Percentiles rank a stretch among this genome's conserved stretches.
These are phyloP conservation scores for Albifimbria verrucaria DNA, from an alignment of 2,329 filamentous ascomycete genomes.

Conservation along the genomic window DNA sequence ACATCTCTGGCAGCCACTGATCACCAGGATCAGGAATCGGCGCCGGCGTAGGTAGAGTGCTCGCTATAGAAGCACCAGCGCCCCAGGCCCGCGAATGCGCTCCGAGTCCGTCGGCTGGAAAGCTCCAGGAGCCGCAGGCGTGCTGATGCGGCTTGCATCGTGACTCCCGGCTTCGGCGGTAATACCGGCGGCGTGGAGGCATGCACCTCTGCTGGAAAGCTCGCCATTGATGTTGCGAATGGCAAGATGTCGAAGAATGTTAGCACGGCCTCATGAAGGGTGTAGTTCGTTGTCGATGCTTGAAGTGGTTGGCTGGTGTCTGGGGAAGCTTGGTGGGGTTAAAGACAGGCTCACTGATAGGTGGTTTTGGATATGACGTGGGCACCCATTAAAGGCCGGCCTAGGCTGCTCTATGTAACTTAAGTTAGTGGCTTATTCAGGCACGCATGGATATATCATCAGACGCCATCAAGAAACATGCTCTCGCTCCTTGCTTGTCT, in stretches of 20 bases:
- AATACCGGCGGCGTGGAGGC: conserved; percentile 57
- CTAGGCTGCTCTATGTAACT: no score
- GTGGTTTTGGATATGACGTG: no score
- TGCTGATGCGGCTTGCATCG: conserved; percentile 64
- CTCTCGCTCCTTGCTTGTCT: no score
- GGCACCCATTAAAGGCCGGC: no score
- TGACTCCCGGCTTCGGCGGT: conserved; percentile 70
- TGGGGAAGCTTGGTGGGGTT: no score
- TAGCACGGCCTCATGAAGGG: no score
- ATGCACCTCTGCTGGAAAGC: conserved; percentile 23
- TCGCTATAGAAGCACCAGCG: conserved; percentile 10
- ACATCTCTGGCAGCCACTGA: conserved; percentile 72
- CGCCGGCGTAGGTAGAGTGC: conserved; percentile 24
- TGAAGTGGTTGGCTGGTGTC: no score
- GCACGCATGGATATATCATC: no score
- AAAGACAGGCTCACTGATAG: no score
- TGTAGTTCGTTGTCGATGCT: no score
- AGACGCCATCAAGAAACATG: no score
- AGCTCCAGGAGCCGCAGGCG: conserved; percentile 50
- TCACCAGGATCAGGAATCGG: conserved; percentile 58
- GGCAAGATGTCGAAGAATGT: background rate
- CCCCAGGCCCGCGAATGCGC: background rate
- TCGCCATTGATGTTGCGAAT: conserved; percentile 19
- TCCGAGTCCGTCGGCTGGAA: conserved; percentile 36
- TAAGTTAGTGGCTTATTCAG: no score